phyloP scores from a whole-genome alignment of 345 rosid genomes.

The Alliaria petiolata region DNA sequence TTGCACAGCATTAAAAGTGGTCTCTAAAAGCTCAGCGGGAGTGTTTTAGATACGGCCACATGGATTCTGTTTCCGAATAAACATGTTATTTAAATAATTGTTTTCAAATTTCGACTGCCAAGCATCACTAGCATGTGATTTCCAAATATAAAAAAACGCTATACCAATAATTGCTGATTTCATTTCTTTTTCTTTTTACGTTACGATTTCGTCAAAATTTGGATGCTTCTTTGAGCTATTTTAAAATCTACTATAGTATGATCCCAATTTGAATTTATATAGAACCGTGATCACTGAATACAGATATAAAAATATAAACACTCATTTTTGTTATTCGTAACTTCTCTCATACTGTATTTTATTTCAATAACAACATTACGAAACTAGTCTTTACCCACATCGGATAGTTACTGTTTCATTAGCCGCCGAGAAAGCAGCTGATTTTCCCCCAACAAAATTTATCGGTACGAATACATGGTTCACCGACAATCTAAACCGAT shows the following conservation, averaged over 20 bases:
- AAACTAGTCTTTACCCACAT: conserved; percentile 1
- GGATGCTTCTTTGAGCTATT: neutral
- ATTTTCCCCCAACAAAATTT: neutral
- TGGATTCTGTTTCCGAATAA: conserved; percentile 21
- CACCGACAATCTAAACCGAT: conserved; percentile 27
- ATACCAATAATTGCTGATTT: conserved; percentile 14
- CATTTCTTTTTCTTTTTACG: neutral
- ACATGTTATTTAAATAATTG: conserved; percentile 1
- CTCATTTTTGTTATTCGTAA: neutral
- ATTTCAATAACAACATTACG: conserved; percentile 10
- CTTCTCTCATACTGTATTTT: conserved; percentile 9
- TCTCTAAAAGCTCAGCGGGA: conserved; percentile 11
- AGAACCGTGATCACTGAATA: neutral
- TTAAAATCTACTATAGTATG: neutral
- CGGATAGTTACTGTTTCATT: conserved; percentile 1
- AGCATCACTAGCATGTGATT: conserved; percentile 25
- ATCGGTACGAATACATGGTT: conserved; percentile 16
- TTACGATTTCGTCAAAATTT: neutral
- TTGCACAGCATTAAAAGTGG: conserved; percentile 24
- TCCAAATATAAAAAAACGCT: neutral
- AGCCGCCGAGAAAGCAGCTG: conserved; percentile 29
- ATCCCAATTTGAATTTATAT: neutral
- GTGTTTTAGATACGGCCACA: conserved; percentile 31
- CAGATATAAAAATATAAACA: neutral
- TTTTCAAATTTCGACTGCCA: conserved; percentile 19